Evolutionary conservation across 495 filamentous ascomycete genomes (phyloP), one percentile per base, ranked within the genome.

Genomic region (Penicillium soppii): DNA sequence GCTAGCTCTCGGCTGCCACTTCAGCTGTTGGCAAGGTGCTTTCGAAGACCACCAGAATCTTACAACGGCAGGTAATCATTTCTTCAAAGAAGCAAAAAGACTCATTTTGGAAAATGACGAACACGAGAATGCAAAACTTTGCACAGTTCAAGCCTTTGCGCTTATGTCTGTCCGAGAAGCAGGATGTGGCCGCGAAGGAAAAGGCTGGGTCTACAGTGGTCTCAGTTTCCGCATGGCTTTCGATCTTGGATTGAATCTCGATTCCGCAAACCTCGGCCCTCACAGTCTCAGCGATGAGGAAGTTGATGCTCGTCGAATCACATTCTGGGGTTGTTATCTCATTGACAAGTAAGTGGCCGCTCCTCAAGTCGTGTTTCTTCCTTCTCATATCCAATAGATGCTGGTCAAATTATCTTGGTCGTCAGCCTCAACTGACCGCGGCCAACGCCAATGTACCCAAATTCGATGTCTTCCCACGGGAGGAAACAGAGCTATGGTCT

Each of bases 211-310:
- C 5, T 98, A 97, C 65, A 95, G 89, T 58, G 94, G 94, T 27
- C 96, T 98, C 86, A 92, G 89, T 62, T 98, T 98, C 61, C 85
- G 94, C n/a, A 97, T 98, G 94, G 92, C 91, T 0, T 88, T 87
- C 63, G 94, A 98, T 62, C 77, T 98, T 33, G 94, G 94, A 0
- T 73, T 98, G 47, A 96, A 97, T 59, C 79, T 97, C n/a, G 87
- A 97, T 67, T 80, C 86, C 2, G 79, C 81, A 2, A 82, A 79
- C 10, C 74, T 89, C 21, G 74, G 66, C 5, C 76, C 82, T 25
- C 78, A 78, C 30, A 80, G 75, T 27, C 78, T 92, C 19, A 84
- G 81, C 42, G 92, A 96, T 41, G 80, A 88, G 40, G 95, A 97
- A 63, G 77, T 90, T 32, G 94, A 98, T 72, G 91, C 90, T 7